phyloP scores from a whole-genome alignment of 2,329 filamentous ascomycete species.

The Penicillium fuscoglaucum region DNA sequence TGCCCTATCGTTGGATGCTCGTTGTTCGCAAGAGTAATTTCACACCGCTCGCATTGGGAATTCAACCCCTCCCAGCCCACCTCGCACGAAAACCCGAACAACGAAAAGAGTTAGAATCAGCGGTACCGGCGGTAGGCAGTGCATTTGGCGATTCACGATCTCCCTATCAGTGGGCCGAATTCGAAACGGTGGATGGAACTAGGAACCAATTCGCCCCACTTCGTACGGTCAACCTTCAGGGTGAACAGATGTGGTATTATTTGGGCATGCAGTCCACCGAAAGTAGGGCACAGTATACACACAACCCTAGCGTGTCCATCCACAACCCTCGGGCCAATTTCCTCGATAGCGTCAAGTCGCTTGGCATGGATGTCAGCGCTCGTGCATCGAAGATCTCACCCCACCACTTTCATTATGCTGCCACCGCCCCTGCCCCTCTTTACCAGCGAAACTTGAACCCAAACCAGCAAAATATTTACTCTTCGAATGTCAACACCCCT shows the following conservation, averaged over 20 bases:
- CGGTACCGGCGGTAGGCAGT: conserved; percentile 65
- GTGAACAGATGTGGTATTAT: conserved; percentile 84
- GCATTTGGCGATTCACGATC: conserved; percentile 59
- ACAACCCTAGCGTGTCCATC: conserved; percentile 60
- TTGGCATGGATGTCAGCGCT: conserved; percentile 33
- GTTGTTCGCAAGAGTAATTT: conserved; percentile 53
- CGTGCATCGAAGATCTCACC: conserved; percentile 32
- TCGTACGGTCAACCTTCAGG: conserved; percentile 67
- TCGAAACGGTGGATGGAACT: conserved; percentile 60
- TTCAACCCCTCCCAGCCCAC: conserved; percentile 50
- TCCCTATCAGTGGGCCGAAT: conserved; percentile 74
- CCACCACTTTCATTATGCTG: conserved; percentile 28
- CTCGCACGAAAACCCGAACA: conserved; percentile 54
- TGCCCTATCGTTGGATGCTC: conserved; percentile 59
- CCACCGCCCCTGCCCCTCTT: conserved; percentile 29
- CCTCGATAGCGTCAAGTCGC: conserved; percentile 48
- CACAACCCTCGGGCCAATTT: conserved; percentile 54
- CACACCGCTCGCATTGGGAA: conserved; percentile 47
- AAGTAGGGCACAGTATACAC: conserved; percentile 85
- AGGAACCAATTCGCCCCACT: conserved; percentile 60
- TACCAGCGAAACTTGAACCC: conserved; percentile 23
- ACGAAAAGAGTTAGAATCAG: conserved; percentile 58
- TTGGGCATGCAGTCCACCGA: conserved; percentile 84
- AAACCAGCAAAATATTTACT: conserved; percentile 20
- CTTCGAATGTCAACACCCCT: conserved; percentile 22